Conservation (phyloP, 2,329 filamentous ascomycete species). For the Sclerotinia sclerotiorum region DNA sequence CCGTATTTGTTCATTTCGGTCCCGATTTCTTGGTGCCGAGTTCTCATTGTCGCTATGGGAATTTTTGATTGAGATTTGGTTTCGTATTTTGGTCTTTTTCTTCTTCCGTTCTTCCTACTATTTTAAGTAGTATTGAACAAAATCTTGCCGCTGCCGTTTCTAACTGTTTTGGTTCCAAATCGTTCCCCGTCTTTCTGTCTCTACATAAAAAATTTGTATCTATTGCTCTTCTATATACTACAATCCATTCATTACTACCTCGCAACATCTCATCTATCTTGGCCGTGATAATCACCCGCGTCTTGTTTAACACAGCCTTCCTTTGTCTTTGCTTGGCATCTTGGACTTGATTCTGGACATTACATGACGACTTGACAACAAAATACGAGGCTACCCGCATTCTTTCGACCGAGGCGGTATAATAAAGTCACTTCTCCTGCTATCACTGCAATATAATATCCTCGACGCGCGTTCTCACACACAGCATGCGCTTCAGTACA, state of each 20-base stretch:
- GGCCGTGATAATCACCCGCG: constrained; percentile 6
- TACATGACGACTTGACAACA: not conserved
- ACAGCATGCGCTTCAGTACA: not conserved
- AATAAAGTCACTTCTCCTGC: not conserved
- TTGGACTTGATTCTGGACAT: not conserved
- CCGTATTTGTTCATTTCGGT: not conserved
- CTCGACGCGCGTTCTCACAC: not conserved
- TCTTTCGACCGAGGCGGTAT: not conserved
- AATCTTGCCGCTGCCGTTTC: not conserved
- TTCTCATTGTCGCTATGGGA: not conserved
- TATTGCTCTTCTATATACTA: not conserved
- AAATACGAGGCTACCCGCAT: not conserved
- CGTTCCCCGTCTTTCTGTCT: not conserved
- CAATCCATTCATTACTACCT: not conserved
- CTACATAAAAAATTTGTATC: not conserved
- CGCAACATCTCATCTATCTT: not conserved
- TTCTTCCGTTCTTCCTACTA: not conserved
- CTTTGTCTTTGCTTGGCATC: not conserved
- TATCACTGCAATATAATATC: not conserved
- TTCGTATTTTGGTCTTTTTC: not conserved
- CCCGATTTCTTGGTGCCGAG: too few species aligned
- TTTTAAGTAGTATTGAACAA: not conserved
- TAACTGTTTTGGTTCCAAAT: not conserved
- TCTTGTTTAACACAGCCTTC: constrained; percentile 9
- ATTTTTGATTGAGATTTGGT: not conserved